Evolutionary conservation across 106 monocot genomes (phyloP), one percentile per base, ranked within the genome.

Genomic region (Allium cepa): DNA sequence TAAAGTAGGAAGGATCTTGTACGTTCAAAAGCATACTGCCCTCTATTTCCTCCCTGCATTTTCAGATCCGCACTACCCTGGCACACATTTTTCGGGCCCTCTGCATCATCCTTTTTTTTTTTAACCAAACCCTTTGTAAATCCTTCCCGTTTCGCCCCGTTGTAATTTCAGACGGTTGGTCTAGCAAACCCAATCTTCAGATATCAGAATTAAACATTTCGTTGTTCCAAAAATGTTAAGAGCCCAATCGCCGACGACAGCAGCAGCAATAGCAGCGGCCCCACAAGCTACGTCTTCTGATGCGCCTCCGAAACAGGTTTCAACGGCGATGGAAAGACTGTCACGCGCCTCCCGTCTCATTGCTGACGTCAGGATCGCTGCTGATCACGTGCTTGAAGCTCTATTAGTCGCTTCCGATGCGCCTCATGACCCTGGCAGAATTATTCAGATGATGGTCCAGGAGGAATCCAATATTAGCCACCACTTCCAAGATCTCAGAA

Each of bases 291-390:
- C 61, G 28, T 73, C 62, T 16, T 73, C 62, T 16, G 94, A 83
- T 26, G 91, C 97, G 46, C 97, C 97, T 53, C 97, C 92, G 52
- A 97, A 92, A 79, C 92, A 86, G 84, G 97, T 97, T 70, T 92
- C 92, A 11, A 80, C 78, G 76, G 97, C 92, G 26, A 99, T 99
- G 92, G 97, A 99, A 45, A 69, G 97, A 69, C 79, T 99, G 8
- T 78, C 82, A 10, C 83, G 72, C 10, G 90, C 90, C 16, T 82
- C 82, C 15, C 84, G 97, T n/a, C 76, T 99, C 22, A 85, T 93
- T 57, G 97, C 97, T 65, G 93, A 99, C 76, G 71, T 99, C 70
- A 76, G 97, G 49, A 63, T 99, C 22, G 97, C 92, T 0, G 92
- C 92, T 18, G 92, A 99, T 65, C 89, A 78, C 70, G 73, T 99